These are phyloP conservation scores for Nemania diffusa DNA, from an alignment of 2,329 filamentous ascomycete genomes.

Conservation along the genomic window DNA sequence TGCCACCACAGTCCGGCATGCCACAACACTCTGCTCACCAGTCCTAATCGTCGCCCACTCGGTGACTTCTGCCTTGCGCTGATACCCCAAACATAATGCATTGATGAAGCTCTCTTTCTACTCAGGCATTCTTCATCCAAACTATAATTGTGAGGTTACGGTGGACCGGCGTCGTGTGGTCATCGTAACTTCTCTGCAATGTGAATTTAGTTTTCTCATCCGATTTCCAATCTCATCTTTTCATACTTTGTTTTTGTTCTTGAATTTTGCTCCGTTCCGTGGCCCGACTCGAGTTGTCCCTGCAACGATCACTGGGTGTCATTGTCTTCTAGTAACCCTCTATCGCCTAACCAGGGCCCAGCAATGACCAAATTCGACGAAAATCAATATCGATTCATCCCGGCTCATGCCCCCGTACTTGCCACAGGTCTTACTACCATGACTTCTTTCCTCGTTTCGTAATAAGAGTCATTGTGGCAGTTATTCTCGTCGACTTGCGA, in stretches of 20 bases:
- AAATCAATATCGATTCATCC: conserved; percentile 13
- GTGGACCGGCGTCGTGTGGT: conserved; percentile 58
- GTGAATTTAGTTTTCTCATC: conserved; percentile 41
- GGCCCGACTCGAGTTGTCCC: conserved; percentile 11
- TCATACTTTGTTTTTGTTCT: conserved; percentile 39
- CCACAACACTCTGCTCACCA: conserved; percentile 85
- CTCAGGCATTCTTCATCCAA: conserved; percentile 49
- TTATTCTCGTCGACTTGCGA: not conserved
- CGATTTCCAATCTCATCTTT: conserved; percentile 43
- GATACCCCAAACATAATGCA: conserved; percentile 71
- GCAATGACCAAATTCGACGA: conserved; percentile 12
- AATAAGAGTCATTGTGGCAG: conserved; percentile 1
- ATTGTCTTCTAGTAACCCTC: conserved; percentile 22
- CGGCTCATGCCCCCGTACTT: conserved; percentile 1
- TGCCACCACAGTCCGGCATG: conserved; percentile 82
- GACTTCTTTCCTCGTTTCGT: conserved; percentile 2
- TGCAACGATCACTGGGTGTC: conserved; percentile 13
- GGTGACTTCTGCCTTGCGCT: conserved; percentile 50
- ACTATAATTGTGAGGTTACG: conserved; percentile 55
- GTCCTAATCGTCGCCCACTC: conserved; percentile 62
- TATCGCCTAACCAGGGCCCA: conserved; percentile 9
- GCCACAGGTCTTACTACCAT: not conserved
- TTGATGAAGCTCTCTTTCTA: conserved; percentile 55
- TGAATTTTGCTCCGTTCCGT: conserved; percentile 30
- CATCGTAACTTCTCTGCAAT: conserved; percentile 46